Percentiles rank a stretch among this genome's conserved stretches.
These are phyloP conservation scores for Rutidosis leptorrhynchoides DNA, from an alignment of 129 eudicot species.

Conservation along the genomic window DNA sequence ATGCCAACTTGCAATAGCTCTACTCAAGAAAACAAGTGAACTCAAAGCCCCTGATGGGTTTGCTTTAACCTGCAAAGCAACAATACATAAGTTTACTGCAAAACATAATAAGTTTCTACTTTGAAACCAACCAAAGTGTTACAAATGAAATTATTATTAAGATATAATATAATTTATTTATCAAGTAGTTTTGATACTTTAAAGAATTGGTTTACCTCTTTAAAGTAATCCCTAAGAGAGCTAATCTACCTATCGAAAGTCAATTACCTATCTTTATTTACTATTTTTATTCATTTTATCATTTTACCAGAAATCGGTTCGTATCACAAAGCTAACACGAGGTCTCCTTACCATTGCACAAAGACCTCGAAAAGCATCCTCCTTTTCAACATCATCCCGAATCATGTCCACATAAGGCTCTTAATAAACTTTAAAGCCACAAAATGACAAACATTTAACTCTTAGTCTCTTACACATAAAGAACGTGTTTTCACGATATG, in stretches of 20 bases:
- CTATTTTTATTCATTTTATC: too few relatives aligned
- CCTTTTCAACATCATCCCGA: conserved; percentile 93
- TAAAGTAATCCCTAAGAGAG: too few relatives aligned
- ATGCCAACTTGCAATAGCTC: conserved; percentile 99
- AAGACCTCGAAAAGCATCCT: conserved; percentile 97
- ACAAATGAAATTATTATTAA: too few relatives aligned
- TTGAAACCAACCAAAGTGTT: conserved; percentile 5
- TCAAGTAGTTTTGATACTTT: too few relatives aligned
- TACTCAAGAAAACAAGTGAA: conserved; percentile 81
- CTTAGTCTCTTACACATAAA: not conserved
- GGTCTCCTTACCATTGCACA: conserved; percentile 76
- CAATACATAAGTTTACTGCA: too few relatives aligned
- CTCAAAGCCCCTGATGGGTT: conserved; percentile 86
- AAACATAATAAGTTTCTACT: conserved; percentile 14
- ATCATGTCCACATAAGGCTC: conserved; percentile 53
- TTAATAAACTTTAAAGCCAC: not conserved
- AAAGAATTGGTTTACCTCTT: too few relatives aligned
- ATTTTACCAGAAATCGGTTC: too few relatives aligned
- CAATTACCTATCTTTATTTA: too few relatives aligned
- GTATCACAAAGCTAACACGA: not conserved
- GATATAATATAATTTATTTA: too few relatives aligned
- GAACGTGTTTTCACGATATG: not conserved
- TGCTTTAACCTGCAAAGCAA: conserved; percentile 69
- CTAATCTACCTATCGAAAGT: too few relatives aligned
- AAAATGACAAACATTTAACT: not conserved